Evolutionary conservation across 768 basidiomycete genomes (phyloP), one percentile per base, ranked within the genome.

Genomic region (Ramaria rubella): DNA sequence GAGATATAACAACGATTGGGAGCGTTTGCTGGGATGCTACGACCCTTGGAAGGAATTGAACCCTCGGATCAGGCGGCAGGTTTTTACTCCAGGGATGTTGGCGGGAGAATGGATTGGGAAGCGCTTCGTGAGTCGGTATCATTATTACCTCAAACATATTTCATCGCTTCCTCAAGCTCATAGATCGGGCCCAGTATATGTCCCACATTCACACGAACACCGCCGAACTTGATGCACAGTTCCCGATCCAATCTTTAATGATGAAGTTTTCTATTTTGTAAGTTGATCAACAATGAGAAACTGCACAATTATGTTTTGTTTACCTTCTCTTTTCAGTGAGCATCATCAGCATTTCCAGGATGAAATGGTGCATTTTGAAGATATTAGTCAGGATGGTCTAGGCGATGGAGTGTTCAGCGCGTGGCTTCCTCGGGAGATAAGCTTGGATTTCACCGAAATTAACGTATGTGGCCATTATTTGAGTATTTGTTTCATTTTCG

Each of bases 11-110:
- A 1, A 73, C 74, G n/a, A 67, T 71, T 0, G 65, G n/a, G 71
- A 73, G 45, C 78, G 78, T 56, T 62, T 78, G 34, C 43, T 60
- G 2, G 69, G 74, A 43, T 78, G 75, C 55, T 70, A 73, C 55
- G 62, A 57, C 38, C 58, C 60, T 23, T 8, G 36, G 36, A 11
- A 11, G 11, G 11, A 38, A n/a, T 11, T n/a, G n/a, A 11, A 11
- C 11, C 36, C 11, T 11, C 11, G n/a, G 36, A 38, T 11, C 36
- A 38, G 11, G n/a, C n/a, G n/a, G n/a, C 36, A 38, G 36, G 68
- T 38, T 38, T 38, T 38, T n/a, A 38, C 11, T 11, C 36, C 36
- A 11, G 36, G 36, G n/a, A 38, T n/a, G 36, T n/a, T 38, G n/a
- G 11, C 11, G 11, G 36, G 36, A 11, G n/a, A 38, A 38, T 38